Conservation (phyloP, 2,329 filamentous ascomycete species). For the Pseudohalonectria lignicola region DNA sequence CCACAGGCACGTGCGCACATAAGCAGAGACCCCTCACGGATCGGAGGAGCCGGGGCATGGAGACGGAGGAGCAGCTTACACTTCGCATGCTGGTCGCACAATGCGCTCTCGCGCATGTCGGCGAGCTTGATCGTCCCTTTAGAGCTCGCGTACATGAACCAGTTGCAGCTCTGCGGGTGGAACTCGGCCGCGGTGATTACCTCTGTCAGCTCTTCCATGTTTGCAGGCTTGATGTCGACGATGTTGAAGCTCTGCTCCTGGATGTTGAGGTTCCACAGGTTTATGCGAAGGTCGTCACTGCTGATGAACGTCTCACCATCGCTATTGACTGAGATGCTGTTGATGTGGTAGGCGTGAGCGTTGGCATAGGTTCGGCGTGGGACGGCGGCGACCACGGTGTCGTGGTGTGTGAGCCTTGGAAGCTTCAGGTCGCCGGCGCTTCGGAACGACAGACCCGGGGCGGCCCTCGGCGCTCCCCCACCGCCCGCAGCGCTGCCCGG, state of each 20-base stretch:
- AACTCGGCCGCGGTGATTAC: constrained; percentile 98
- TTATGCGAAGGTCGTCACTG: constrained; percentile 94
- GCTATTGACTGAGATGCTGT: constrained; percentile 99
- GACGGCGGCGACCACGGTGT: constrained; percentile 94
- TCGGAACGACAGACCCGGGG: constrained; percentile 66
- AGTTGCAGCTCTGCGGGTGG: constrained; percentile 94
- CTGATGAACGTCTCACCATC: constrained; percentile 99
- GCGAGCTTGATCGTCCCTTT: constrained; percentile 98
- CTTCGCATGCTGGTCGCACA: constrained; percentile 94
- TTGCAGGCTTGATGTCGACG: constrained; percentile 98
- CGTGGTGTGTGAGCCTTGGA: constrained; percentile 91
- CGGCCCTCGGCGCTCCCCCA: constrained; percentile 64
- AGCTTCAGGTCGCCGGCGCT: constrained; percentile 78
- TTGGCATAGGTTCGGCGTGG: constrained; percentile 95
- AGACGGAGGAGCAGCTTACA: too few relatives aligned
- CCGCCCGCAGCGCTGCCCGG: constrained; percentile 62
- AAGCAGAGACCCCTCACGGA: too few relatives aligned
- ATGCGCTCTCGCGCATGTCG: constrained; percentile 93
- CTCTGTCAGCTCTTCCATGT: constrained; percentile 99
- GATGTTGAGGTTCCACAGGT: constrained; percentile 98
- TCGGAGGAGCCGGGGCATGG: too few relatives aligned
- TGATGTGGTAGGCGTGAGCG: constrained; percentile 98
- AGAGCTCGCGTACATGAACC: constrained; percentile 99
- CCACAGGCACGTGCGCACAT: too few relatives aligned
- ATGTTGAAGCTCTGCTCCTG: constrained; percentile 99